Evolutionary conservation across 371 early-diverging fungal genomes (phyloP).

Genomic region (Blyttiomyces sp.): DNA sequence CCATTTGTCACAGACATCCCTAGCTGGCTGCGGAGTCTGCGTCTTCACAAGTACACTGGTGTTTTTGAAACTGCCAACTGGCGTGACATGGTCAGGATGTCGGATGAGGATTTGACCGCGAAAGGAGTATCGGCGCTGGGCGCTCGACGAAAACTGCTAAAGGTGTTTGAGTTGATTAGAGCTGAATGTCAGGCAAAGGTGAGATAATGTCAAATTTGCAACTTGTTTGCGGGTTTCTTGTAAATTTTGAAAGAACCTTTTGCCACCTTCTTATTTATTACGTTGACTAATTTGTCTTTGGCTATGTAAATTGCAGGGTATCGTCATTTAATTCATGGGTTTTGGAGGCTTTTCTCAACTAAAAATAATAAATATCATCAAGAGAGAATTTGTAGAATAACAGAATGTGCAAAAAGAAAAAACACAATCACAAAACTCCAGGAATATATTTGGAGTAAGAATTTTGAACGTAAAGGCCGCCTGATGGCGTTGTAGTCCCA

Average conservation of each 20-base stretch:
- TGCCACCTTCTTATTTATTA: no score
- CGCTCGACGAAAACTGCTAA: slow-evolving; percentile 90
- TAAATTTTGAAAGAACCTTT: no score
- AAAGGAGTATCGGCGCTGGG: slow-evolving; percentile 91
- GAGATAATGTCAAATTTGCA: slow-evolving; percentile 28
- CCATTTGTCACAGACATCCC: slow-evolving; percentile 67
- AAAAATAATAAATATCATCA: no score
- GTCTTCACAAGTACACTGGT: slow-evolving; percentile 91
- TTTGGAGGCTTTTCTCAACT: no score
- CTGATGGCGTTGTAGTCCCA: no score
- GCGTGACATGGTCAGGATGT: slow-evolving; percentile 79
- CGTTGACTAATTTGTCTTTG: background rate
- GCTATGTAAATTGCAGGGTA: no score
- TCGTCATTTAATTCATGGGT: no score
- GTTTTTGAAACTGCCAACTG: slow-evolving; percentile 84
- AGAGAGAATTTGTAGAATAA: no score
- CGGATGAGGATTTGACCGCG: slow-evolving; percentile 75
- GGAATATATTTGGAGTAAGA: slow-evolving; percentile 1
- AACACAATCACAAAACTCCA: no score
- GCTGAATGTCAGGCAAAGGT: slow-evolving; percentile 51
- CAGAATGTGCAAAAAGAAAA: no score
- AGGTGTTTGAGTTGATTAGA: slow-evolving; percentile 89
- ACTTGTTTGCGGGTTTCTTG: no score
- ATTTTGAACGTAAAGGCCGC: slow-evolving; percentile 5
- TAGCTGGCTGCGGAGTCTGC: slow-evolving; percentile 84